Evolutionary conservation across 2,329 filamentous ascomycete species (phyloP).

Genomic region (Colletotrichum ledebouriae): DNA sequence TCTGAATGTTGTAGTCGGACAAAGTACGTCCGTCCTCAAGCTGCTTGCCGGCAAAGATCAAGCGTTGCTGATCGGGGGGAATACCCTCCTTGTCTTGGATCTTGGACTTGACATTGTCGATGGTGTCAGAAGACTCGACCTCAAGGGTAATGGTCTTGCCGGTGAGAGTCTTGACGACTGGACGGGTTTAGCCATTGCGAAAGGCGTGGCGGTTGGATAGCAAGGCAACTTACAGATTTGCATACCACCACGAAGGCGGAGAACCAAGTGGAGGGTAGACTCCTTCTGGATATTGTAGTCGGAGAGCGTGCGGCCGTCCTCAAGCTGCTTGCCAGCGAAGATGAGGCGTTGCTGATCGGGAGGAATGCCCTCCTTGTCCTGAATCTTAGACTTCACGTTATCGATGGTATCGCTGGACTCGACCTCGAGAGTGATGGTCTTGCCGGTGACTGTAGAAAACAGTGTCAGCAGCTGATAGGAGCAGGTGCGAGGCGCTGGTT

Average conservation of each 20-base stretch:
- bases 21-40: conserved; percentile 94
- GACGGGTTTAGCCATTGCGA: not conserved
- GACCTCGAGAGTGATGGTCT: conserved; percentile 87
- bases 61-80: conserved; percentile 93
- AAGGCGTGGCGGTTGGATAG: accelerated
- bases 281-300: conserved; percentile 73
- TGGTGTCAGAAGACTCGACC: conserved; percentile 90
- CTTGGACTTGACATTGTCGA: conserved; percentile 97
- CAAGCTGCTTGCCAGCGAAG: conserved; percentile 73
- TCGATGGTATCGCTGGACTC: conserved; percentile 85
- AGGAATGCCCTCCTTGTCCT: conserved; percentile 91
- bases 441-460: conserved; percentile 76
- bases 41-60: conserved; percentile 97
- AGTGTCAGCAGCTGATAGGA: conserved; percentile 62
- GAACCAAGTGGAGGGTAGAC: conserved; percentile 80
- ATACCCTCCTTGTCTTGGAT: conserved; percentile 99
- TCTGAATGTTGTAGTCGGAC: conserved; percentile 95
- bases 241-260: conserved; percentile 77
- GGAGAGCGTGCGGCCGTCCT: conserved; percentile 65
- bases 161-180: conserved; percentile 83
- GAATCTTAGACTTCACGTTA: conserved; percentile 91
- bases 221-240: conserved; percentile 64
- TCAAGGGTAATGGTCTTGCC: conserved; percentile 95
- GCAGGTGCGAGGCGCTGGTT: conserved; percentile 45
- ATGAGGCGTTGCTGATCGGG: conserved; percentile 88